phyloP scores from a whole-genome alignment of 1,139 yeast genomes.

The Protomyces arabidopsidicola region DNA sequence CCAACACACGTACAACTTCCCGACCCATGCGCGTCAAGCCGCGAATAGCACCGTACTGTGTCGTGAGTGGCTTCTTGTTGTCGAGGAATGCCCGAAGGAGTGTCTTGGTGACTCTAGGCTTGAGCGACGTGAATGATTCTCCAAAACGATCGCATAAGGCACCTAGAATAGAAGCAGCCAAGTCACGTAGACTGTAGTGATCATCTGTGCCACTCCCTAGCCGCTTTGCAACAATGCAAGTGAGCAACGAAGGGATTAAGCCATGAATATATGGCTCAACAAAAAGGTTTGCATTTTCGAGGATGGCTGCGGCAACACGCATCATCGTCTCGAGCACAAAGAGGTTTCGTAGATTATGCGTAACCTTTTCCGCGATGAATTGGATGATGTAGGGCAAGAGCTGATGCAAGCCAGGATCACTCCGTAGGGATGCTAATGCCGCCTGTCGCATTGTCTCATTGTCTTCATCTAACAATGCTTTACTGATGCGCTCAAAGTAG shows the following conservation, averaged over 20 bases:
- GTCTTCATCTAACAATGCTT: slow-evolving; percentile 62
- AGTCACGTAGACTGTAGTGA: slow-evolving; percentile 59
- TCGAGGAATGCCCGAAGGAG: slow-evolving; percentile 85
- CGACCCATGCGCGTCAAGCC: slow-evolving; percentile 81
- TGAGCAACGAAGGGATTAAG: slow-evolving; percentile 88
- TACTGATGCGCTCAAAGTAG: slow-evolving; percentile 85
- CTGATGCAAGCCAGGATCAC: slow-evolving; percentile 96
- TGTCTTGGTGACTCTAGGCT: slow-evolving; percentile 92
- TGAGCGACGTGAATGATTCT: slow-evolving; percentile 78
- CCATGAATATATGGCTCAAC: slow-evolving; percentile 93
- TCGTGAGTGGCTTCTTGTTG: slow-evolving; percentile 70
- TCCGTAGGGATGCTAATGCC: slow-evolving; percentile 74
- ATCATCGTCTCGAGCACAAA: slow-evolving; percentile 79
- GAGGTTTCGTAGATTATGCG: slow-evolving; percentile 75
- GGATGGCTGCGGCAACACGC: slow-evolving; percentile 78
- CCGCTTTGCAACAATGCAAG: slow-evolving; percentile 80
- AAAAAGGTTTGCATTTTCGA: slow-evolving; percentile 79
- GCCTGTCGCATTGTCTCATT: slow-evolving; percentile 54
- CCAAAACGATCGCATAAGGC: slow-evolving; percentile 76
- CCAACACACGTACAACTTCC: slow-evolving; percentile 79
- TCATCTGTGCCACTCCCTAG: slow-evolving; percentile 53
- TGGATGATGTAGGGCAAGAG: slow-evolving; percentile 93
- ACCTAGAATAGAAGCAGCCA: slow-evolving; percentile 77
- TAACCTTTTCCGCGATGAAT: slow-evolving; percentile 91
- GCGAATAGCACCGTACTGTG: slow-evolving; percentile 85